A percentile compares a stretch with the other conserved stretches of the same genome.
Evolutionary conservation across 2,329 filamentous ascomycete genomes (phyloP).

Genomic region (Thielaviopsis musarum): DNA sequence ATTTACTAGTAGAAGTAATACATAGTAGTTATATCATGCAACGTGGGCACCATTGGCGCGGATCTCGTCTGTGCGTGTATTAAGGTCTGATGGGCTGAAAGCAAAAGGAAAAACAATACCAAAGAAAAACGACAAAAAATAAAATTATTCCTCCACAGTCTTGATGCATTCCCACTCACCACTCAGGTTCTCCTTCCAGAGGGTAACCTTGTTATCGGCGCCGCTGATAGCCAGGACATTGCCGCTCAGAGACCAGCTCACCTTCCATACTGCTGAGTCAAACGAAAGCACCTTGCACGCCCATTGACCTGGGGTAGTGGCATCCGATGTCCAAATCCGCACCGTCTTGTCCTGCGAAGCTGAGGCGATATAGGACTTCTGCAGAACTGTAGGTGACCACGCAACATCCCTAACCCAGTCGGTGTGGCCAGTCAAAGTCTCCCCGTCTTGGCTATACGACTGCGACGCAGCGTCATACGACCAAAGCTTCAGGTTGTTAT

Average conservation of each 20-base stretch:
- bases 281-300: constrained; percentile 72
- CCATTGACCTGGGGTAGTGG: constrained; percentile 51
- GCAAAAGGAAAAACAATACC: background rate
- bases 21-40: too few species aligned
- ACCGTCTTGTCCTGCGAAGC: constrained; percentile 95
- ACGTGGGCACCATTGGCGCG: background rate
- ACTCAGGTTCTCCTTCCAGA: constrained; percentile 97
- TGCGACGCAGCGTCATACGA: constrained; percentile 50
- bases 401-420: constrained; percentile 98
- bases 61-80: background rate
- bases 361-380: constrained; percentile 91
- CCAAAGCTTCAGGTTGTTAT: constrained; percentile 92
- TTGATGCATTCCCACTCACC: constrained; percentile 97
- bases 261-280: constrained; percentile 81
- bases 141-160: constrained; percentile 71
- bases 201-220: constrained; percentile 86
- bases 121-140: background rate
- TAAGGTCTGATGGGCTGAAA: background rate
- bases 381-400: constrained; percentile 87
- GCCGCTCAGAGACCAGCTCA: constrained; percentile 93
- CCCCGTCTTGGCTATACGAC: constrained; percentile 43
- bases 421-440: constrained; percentile 60
- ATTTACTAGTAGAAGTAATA: too few species aligned
- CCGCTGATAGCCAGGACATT: constrained; percentile 91
- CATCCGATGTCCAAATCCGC: constrained; percentile 80